Percentiles rank a stretch among this genome's conserved stretches.
These are phyloP conservation scores for Kwoniella shandongensis DNA, from an alignment of 768 basidiomycete species.

Conservation along the genomic window DNA sequence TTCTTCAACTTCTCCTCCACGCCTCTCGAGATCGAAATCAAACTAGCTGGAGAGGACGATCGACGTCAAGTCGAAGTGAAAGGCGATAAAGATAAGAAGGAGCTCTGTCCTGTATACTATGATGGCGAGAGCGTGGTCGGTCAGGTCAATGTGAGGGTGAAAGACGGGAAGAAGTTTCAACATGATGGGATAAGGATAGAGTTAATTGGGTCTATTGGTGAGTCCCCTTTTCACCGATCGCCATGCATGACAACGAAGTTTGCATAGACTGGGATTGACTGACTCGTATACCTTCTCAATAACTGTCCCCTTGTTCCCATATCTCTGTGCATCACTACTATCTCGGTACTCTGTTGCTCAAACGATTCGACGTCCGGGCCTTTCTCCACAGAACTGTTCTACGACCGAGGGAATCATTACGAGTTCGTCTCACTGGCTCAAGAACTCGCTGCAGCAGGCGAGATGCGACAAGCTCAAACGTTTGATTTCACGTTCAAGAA, in stretches of 20 bases:
- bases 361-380: too few species aligned
- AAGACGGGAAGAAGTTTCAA: conserved; percentile 90
- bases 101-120: conserved; percentile 85
- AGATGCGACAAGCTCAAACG: conserved; percentile 93
- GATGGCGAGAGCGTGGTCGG: conserved; percentile 92
- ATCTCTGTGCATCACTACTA: not conserved
- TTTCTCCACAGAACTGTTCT: conserved; percentile 86
- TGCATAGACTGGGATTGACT: not conserved
- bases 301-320: not conserved
- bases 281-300: too few species aligned
- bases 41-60: conserved; percentile 79
- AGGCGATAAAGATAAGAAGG: conserved; percentile 78
- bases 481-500: conserved; percentile 98
- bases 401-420: conserved; percentile 95
- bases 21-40: conserved; percentile 86
- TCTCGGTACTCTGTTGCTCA: not conserved
- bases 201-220: conserved; percentile 93
- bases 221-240: conserved; percentile 32
- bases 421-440: conserved; percentile 95
- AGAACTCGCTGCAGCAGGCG: conserved; percentile 92
- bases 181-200: conserved; percentile 98
- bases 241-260: not conserved
- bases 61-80: conserved; percentile 89
- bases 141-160: conserved; percentile 79
- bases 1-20: conserved; percentile 77